Evolutionary conservation across 208 protist genomes (phyloP).

Genomic region (Leishmania mexicana): DNA sequence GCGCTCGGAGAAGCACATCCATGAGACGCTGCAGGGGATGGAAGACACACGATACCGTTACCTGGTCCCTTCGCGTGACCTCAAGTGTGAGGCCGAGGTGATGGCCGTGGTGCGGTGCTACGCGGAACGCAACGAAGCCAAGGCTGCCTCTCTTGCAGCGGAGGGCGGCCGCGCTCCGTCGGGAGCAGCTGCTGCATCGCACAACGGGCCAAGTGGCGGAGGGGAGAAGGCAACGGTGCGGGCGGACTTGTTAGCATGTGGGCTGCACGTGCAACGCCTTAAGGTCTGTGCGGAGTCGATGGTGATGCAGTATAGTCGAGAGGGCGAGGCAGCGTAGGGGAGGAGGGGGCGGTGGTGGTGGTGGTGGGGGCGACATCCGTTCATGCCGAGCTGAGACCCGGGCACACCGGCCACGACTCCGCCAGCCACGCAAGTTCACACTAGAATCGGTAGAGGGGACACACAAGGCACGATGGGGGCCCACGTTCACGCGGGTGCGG

Average conservation of each 20-base stretch:
- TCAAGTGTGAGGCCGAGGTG: constrained; percentile 71
- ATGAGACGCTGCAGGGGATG: constrained; percentile 65
- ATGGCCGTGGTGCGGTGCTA: constrained; percentile 68
- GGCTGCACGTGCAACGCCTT: constrained; percentile 44
- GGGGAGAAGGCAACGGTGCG: constrained; percentile 24
- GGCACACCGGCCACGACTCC: neutral
- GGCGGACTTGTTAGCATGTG: constrained; percentile 57
- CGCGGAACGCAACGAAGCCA: constrained; percentile 32
- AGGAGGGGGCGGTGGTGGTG: neutral
- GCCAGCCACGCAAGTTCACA: neutral
- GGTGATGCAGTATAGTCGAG: constrained; percentile 43
- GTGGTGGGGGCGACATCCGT: neutral
- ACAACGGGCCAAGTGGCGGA: neutral
- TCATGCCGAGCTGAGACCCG: neutral
- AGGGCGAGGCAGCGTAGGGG: constrained; percentile 17
- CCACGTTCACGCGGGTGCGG: neutral
- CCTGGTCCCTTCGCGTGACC: constrained; percentile 53
- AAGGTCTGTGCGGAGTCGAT: constrained; percentile 46
- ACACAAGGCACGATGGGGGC: neutral
- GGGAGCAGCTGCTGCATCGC: neutral
- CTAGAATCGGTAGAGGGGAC: neutral
- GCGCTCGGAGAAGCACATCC: constrained; percentile 60
- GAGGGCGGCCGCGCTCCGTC: neutral
- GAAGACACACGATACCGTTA: constrained; percentile 80
- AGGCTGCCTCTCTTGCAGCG: constrained; percentile 1